These are phyloP conservation scores for Lactarius akahatsu DNA, from an alignment of 768 basidiomycete species.

Conservation along the genomic window DNA sequence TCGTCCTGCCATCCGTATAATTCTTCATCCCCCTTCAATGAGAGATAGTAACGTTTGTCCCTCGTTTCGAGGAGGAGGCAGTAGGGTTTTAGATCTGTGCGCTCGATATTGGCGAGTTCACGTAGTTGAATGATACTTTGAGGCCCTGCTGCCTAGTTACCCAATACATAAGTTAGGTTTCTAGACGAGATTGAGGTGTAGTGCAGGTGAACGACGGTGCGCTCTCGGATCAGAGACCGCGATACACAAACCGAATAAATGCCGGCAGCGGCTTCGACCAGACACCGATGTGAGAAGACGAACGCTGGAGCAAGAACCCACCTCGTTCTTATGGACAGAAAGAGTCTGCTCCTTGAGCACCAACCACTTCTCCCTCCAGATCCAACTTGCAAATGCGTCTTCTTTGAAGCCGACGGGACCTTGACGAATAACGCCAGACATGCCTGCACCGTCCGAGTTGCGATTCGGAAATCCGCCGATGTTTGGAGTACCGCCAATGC, in stretches of 20 bases:
- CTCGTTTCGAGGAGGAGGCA: slow-evolving; percentile 86
- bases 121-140: slow-evolving; percentile 64
- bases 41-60: slow-evolving; percentile 76
- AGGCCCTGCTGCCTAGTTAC: slow-evolving; percentile 47
- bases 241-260: background rate
- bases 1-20: slow-evolving; percentile 99
- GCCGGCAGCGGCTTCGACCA: background rate
- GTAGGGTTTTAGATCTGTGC: slow-evolving; percentile 93
- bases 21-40: slow-evolving; percentile 92
- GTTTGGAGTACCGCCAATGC: slow-evolving; percentile 82
- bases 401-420: slow-evolving; percentile 91
- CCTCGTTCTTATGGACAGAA: slow-evolving; percentile 89
- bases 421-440: slow-evolving; percentile 54
- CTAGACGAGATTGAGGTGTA: background rate
- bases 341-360: slow-evolving; percentile 78
- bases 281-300: background rate
- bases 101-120: slow-evolving; percentile 85
- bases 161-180: background rate
- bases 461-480: slow-evolving; percentile 82
- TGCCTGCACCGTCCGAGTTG: slow-evolving; percentile 38
- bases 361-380: slow-evolving; percentile 91
- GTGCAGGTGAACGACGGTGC: background rate
- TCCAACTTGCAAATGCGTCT: slow-evolving; percentile 87
- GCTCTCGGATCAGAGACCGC: background rate
- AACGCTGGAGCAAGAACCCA: slow-evolving; percentile 42